These are phyloP conservation scores for Passalora sequoiae DNA, from an alignment of 2,329 filamentous ascomycete species.

Conservation along the genomic window DNA sequence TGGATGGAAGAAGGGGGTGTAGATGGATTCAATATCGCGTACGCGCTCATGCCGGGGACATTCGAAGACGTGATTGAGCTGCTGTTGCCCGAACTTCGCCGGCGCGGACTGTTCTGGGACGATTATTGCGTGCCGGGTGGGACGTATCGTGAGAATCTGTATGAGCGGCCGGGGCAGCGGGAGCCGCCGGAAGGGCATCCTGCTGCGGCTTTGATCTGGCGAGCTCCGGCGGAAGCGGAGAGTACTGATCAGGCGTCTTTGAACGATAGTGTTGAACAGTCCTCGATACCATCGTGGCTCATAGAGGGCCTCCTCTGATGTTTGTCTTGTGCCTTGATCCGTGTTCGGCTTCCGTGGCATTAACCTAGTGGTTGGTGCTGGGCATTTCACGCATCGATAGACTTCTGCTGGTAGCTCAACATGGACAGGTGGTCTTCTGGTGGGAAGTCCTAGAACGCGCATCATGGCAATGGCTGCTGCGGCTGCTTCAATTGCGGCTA, in stretches of 20 bases:
- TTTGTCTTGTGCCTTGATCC: too few species aligned
- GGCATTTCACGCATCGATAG: too few species aligned
- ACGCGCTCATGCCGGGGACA: constrained; percentile 61
- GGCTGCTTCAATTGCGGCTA: background rate
- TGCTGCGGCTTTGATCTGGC: constrained; percentile 45
- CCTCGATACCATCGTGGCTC: background rate
- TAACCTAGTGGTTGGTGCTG: too few species aligned
- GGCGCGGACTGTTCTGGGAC: constrained; percentile 54
- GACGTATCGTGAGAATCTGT: constrained; percentile 59
- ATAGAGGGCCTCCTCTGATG: background rate
- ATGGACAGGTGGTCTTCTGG: too few species aligned
- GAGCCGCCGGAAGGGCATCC: constrained; percentile 51
- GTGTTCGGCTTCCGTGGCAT: too few species aligned
- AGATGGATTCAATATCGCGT: constrained; percentile 70
- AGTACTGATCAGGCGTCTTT: too few species aligned
- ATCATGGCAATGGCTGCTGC: background rate
- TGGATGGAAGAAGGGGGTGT: constrained; percentile 67
- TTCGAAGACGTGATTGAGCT: constrained; percentile 65
- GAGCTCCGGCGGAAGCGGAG: constrained; percentile 13
- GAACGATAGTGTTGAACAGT: too few species aligned
- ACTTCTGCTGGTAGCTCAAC: too few species aligned
- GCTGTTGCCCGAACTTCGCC: constrained; percentile 58
- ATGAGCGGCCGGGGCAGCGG: constrained; percentile 47
- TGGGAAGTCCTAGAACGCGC: too few species aligned
- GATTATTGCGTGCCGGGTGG: constrained; percentile 52